Base-by-base conservation (phyloP, 2,329 filamentous ascomycete genomes). In the Cladophialophora carrionii region DNA sequence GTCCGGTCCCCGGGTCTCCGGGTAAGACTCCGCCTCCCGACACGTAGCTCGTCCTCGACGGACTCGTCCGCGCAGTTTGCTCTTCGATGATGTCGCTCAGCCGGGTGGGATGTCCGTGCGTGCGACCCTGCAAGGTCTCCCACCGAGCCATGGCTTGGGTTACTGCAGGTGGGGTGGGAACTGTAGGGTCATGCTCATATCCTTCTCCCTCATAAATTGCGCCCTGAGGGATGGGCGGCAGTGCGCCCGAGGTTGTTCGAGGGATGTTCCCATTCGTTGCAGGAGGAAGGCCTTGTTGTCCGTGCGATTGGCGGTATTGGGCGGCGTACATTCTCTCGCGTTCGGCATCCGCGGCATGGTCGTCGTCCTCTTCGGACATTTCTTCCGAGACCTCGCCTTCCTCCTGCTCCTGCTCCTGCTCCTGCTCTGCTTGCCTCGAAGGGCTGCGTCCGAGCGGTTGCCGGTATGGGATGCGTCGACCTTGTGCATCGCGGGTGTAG, bases 51-150 rank as follows among this genome's bases (percentile, higher is more conserved):
- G 87, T 87, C 71, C 89, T 90, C 14, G 89, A 91, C 24, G 90
- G 85, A 74, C 78, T 83, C n/a, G 81, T 82, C 48, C 74, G 70
- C 34, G 79, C 77, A 61, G 90, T 91, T 57, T 87, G 83, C 77
- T 96, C 91, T 74, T 92, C 90, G 32, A 95, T 84, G 31, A 96
- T 92, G 77, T 96, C 92, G 76, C 92, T 96, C 68, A 96, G 81
- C 63, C 93, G 83, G 8, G 92, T 96, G 0, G 92, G 92, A 77
- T 96, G 92, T 71, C 95, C 91, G 76, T 96, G 92, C n/a, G 31
- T 46, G 62, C 82, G 76, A 5, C 88, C 85, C 26, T 89, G 88
- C 68, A 91, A 81, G n/a, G 80, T 78, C 68, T 95, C 90, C 91
- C 91, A 96, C 17, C 86, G 88, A 2, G 87, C 83, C 1, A 85